Base-by-base conservation (phyloP, 495 filamentous ascomycete species). In the Friedmanniomyces simplex region DNA sequence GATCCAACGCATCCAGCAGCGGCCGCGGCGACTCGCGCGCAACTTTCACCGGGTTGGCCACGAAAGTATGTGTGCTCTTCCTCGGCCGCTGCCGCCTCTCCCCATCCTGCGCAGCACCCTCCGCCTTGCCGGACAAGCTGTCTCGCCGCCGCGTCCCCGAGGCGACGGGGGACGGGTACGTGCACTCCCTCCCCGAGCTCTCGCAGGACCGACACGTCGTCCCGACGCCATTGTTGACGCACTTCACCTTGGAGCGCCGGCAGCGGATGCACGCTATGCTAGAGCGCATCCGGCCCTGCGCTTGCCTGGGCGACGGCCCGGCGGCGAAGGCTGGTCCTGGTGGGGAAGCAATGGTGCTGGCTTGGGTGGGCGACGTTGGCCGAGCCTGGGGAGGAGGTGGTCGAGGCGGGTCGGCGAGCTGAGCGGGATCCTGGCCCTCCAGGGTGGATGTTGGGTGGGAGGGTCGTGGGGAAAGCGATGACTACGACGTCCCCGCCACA, bases 201-300 rank as follows among this genome's bases (percentile, higher is more conserved):
- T 88, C 79, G 67, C 89, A 95, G 6, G 84, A 84, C 57, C 85
- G 82, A 72, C 89, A 95, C 22, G 80, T 84, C 20, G 81, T 83
- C 60, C 81, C 78, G 53, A 83, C 82, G 51, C 87, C 87, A 64
- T 75, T 76, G 71, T 95, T 95, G 73, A 89, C 83, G 69, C 77
- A 87, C 74, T 90, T 91, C 69, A 90, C 85, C 68, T 91, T 91
- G 69, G 83, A 87, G 67, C 85, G 83, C 54, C 87, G 80, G 73
- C 87, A 91, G 50, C 82, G 77, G 57, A 79, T 77, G 70, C 87
- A 91, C 60, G 87, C 87, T 61, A 91, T 89, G 61, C 83, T 87
- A 49, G 86, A 89, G 53, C 87, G 78, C 81, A 89, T 85, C 22
- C 70, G 68, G 55, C 49, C 47, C 30, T 63, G 60, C 48, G 60